A percentile compares a stretch with the other conserved stretches of the same genome.
Evolutionary conservation across 2,329 filamentous ascomycete genomes (phyloP).

Genomic region (Diaporthe humulicola): DNA sequence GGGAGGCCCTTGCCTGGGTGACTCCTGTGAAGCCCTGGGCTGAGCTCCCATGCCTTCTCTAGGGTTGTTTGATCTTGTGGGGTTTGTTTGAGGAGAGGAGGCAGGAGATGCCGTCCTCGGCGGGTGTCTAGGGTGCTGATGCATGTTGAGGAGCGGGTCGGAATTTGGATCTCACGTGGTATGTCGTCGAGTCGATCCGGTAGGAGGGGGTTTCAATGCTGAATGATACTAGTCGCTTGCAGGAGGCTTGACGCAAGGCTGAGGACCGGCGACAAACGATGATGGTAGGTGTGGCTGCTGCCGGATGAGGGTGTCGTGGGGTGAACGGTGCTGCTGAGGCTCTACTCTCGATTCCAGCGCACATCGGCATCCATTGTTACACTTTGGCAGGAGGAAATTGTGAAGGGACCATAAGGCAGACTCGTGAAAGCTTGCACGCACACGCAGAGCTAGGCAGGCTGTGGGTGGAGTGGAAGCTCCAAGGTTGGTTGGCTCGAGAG

Average conservation of each 20-base stretch:
- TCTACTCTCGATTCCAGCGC: slow-evolving; percentile 49
- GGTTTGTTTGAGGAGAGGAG: slow-evolving; percentile 78
- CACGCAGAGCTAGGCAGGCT: slow-evolving; percentile 32
- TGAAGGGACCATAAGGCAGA: slow-evolving; percentile 33
- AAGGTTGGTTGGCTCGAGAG: slow-evolving; percentile 31
- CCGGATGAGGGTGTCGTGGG: slow-evolving; percentile 1
- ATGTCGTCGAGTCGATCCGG: slow-evolving; percentile 34
- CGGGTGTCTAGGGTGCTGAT: slow-evolving; percentile 87
- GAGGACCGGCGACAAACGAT: background rate
- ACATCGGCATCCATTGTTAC: slow-evolving; percentile 54
- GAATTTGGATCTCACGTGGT: slow-evolving; percentile 18
- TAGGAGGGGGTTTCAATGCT: background rate
- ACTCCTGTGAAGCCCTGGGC: slow-evolving; percentile 54
- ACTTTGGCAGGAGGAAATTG: slow-evolving; percentile 30
- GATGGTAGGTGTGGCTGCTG: background rate
- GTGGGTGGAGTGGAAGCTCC: slow-evolving; percentile 36
- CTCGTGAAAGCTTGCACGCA: slow-evolving; percentile 25
- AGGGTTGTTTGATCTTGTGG: slow-evolving; percentile 79
- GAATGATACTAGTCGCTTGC: background rate
- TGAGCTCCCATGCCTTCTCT: slow-evolving; percentile 69
- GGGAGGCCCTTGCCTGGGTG: slow-evolving; percentile 59
- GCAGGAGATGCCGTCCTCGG: slow-evolving; percentile 81
- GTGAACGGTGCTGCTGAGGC: slow-evolving; percentile 37
- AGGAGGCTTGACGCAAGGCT: background rate
- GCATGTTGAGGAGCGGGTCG: slow-evolving; percentile 70